Percentiles rank a stretch among this genome's conserved stretches.
phyloP scores from a whole-genome alignment of 2,329 filamentous ascomycete genomes.

The Pseudogymnoascus sp. region DNA sequence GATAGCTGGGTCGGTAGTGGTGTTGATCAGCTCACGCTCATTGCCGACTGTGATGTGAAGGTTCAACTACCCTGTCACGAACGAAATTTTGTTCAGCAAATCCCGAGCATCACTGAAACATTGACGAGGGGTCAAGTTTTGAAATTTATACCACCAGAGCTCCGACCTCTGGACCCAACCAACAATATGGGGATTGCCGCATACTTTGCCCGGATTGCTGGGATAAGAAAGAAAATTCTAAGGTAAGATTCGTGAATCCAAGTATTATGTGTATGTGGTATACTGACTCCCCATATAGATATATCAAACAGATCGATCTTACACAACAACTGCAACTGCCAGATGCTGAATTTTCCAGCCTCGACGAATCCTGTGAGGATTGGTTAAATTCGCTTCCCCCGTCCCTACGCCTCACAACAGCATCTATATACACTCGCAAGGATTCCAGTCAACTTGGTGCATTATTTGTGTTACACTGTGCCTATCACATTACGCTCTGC shows the following conservation, averaged over 20 bases:
- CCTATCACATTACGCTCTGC: constrained; percentile 41
- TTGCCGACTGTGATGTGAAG: constrained; percentile 29
- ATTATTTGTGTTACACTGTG: constrained; percentile 41
- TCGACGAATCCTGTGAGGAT: constrained; percentile 36
- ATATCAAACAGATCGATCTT: constrained; percentile 38
- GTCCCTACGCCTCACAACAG: constrained; percentile 39
- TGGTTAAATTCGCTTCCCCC: constrained; percentile 40
- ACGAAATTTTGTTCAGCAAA: constrained; percentile 28
- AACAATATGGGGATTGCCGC: neutral
- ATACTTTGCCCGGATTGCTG: constrained; percentile 8
- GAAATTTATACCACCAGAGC: constrained; percentile 14
- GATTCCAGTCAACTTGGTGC: constrained; percentile 43
- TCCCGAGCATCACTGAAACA: constrained; percentile 28
- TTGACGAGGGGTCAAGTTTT: constrained; percentile 23
- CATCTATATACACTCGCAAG: constrained; percentile 41
- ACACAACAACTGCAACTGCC: constrained; percentile 38
- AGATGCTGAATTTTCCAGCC: constrained; percentile 38
- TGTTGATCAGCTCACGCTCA: constrained; percentile 29
- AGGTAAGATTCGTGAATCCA: neutral
- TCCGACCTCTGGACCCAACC: neutral
- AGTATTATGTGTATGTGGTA: neutral
- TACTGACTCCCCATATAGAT: constrained; percentile 22
- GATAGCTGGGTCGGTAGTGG: constrained; percentile 29
- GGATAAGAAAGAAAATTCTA: constrained; percentile 12
- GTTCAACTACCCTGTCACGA: constrained; percentile 27